These are phyloP conservation scores for Luvunga scandens DNA, from an alignment of 345 rosid species.

Conservation along the genomic window DNA sequence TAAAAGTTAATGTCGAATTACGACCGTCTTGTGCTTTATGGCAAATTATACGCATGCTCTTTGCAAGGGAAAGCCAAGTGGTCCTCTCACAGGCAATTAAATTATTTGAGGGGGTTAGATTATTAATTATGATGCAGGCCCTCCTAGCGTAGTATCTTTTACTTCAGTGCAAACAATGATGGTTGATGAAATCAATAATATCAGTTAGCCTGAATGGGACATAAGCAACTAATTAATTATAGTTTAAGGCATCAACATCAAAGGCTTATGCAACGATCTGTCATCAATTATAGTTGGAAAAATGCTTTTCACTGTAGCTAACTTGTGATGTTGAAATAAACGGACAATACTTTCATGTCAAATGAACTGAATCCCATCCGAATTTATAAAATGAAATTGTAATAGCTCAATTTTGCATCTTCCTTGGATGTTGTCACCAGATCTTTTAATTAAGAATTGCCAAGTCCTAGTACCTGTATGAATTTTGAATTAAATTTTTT, in stretches of 20 bases:
- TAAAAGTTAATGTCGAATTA: background rate
- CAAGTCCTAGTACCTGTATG: no score
- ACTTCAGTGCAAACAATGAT: background rate
- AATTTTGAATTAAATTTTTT: no score
- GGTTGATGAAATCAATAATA: background rate
- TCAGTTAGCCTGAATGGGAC: background rate
- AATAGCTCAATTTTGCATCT: no score
- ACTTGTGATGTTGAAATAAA: background rate
- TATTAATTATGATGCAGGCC: conserved; percentile 1
- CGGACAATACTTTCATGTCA: no score
- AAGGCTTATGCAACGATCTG: background rate
- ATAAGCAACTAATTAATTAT: background rate
- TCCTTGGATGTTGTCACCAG: no score
- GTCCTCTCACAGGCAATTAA: background rate
- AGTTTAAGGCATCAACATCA: background rate
- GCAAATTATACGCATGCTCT: background rate
- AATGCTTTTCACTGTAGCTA: background rate
- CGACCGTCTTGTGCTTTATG: background rate
- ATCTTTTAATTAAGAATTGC: no score
- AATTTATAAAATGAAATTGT: no score
- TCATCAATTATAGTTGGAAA: background rate
- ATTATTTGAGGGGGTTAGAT: background rate
- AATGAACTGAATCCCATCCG: no score
- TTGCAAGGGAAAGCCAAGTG: background rate
- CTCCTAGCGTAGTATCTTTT: background rate